Conservation (phyloP, 2,329 filamentous ascomycete genomes). For the Claviceps maximensis region DNA sequence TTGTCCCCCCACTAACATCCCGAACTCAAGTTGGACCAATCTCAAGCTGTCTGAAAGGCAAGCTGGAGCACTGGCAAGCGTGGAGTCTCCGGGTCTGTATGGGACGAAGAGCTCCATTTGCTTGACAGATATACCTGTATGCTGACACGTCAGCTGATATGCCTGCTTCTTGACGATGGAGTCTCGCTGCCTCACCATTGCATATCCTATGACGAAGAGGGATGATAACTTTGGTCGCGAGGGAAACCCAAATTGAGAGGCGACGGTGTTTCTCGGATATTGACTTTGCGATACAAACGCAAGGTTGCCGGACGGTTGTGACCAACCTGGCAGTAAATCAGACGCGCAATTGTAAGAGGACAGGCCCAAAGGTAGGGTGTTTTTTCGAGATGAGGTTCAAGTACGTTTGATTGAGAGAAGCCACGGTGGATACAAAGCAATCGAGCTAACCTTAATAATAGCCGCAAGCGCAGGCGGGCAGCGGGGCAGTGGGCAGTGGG, state of each 20-base stretch:
- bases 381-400: background rate
- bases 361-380: background rate
- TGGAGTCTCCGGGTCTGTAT: background rate
- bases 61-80: background rate
- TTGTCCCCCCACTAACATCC: background rate
- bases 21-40: background rate
- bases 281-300: background rate
- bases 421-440: slow-evolving; percentile 1
- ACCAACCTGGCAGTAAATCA: background rate
- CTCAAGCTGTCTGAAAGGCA: background rate
- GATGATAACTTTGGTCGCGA: background rate
- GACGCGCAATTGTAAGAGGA: background rate
- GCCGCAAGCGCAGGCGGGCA: slow-evolving; percentile 2
- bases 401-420: slow-evolving; percentile 1
- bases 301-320: background rate
- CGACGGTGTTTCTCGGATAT: background rate
- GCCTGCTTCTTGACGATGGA: background rate
- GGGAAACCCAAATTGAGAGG: background rate
- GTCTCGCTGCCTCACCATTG: background rate
- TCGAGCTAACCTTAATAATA: background rate
- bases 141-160: background rate
- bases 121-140: background rate
- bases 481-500: background rate
- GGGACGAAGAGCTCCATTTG: background rate
- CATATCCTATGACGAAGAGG: background rate